phyloP scores from a whole-genome alignment of 148 eudicot species.

The Chenopodium formosanum region DNA sequence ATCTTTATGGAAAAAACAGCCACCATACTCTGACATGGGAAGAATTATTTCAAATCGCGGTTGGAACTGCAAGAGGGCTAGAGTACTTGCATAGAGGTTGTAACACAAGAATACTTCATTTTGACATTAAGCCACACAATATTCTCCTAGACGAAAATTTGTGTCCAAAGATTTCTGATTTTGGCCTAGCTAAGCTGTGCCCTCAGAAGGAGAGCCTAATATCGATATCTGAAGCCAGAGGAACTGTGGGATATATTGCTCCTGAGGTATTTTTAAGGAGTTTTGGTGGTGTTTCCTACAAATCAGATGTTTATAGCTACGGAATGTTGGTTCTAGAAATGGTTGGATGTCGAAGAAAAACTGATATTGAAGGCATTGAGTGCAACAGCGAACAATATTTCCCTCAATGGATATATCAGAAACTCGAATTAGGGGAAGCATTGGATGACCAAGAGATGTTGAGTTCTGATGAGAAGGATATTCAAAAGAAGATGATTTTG shows the following conservation, averaged over 20 bases:
- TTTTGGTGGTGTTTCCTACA: slow-evolving; percentile 34
- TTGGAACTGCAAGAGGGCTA: slow-evolving; percentile 43
- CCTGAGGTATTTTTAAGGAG: slow-evolving; percentile 32
- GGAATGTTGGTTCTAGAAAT: slow-evolving; percentile 34
- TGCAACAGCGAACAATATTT: slow-evolving; percentile 20
- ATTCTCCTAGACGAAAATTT: slow-evolving; percentile 37
- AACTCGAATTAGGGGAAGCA: slow-evolving; percentile 27
- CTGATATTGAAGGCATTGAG: neutral
- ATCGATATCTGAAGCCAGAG: slow-evolving; percentile 34
- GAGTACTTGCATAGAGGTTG: slow-evolving; percentile 50
- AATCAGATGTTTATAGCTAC: slow-evolving; percentile 36
- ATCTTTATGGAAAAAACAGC: slow-evolving; percentile 3
- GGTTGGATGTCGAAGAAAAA: slow-evolving; percentile 31
- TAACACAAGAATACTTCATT: slow-evolving; percentile 39
- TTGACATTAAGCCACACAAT: slow-evolving; percentile 50
- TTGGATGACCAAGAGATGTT: neutral
- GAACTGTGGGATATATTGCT: slow-evolving; percentile 42
- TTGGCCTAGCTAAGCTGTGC: slow-evolving; percentile 42
- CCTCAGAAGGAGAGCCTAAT: slow-evolving; percentile 26
- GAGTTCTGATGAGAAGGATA: slow-evolving; percentile 21
- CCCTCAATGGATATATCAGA: slow-evolving; percentile 40
- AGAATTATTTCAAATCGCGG: slow-evolving; percentile 26
- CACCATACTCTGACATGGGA: slow-evolving; percentile 16
- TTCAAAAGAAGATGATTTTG: slow-evolving; percentile 42
- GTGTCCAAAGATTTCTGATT: slow-evolving; percentile 42